A percentile compares a stretch with the other conserved stretches of the same genome.
Conservation (phyloP, 257 asterid genomes). For the Gentiana dahurica region DNA sequence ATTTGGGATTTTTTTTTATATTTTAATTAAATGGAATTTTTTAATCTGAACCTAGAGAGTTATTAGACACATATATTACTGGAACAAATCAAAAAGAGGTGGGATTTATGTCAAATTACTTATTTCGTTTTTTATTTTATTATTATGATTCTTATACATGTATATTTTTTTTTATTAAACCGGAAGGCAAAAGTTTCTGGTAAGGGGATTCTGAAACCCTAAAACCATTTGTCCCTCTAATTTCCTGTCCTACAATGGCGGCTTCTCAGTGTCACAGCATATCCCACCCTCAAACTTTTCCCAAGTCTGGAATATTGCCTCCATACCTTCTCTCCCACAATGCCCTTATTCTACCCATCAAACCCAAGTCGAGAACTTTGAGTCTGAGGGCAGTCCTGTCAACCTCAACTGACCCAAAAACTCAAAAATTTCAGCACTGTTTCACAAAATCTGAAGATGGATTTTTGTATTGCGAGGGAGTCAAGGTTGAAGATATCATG, state of each 20-base stretch:
- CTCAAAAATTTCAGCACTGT: slow-evolving; percentile 63
- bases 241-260: slow-evolving; percentile 50
- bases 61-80: too few relatives aligned
- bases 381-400: slow-evolving; percentile 47
- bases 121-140: too few relatives aligned
- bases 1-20: too few relatives aligned
- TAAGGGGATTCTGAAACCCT: too few relatives aligned
- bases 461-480: slow-evolving; percentile 56
- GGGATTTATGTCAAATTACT: too few relatives aligned
- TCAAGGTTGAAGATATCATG: slow-evolving; percentile 66
- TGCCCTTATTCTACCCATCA: slow-evolving; percentile 25
- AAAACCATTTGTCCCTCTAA: too few relatives aligned
- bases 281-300: slow-evolving; percentile 30
- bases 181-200: too few relatives aligned
- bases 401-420: slow-evolving; percentile 40
- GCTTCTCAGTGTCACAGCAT: slow-evolving; percentile 47
- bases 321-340: slow-evolving; percentile 15
- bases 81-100: too few relatives aligned
- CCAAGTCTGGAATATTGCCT: slow-evolving; percentile 16
- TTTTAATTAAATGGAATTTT: too few relatives aligned
- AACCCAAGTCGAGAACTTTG: slow-evolving; percentile 27
- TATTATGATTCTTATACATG: too few relatives aligned
- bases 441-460: slow-evolving; percentile 73
- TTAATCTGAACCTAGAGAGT: too few relatives aligned
- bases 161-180: too few relatives aligned